Evolutionary conservation across 2,329 filamentous ascomycete species (phyloP), one percentile per base, ranked within the genome.

Genomic region (Teratosphaeria nubilosa): DNA sequence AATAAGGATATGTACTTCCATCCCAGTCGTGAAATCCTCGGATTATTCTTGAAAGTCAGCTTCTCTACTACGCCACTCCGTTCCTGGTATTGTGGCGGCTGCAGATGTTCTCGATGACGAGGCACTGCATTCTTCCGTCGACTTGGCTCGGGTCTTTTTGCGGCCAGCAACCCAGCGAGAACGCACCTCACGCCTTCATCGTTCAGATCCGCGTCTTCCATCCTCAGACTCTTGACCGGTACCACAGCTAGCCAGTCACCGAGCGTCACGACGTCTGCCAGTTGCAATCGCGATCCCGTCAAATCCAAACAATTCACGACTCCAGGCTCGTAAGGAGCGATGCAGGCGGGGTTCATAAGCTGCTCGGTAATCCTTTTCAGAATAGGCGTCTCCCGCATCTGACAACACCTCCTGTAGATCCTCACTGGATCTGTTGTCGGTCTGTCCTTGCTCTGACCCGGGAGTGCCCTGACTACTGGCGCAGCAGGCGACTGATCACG

Each of bases 201-300:
- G 1, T 82, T 89, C 41, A 99, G 75, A 5, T 90, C 88, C 60
- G 90, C 92, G 69, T 95, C 90, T 67, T 96, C 91, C 57, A 97
- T 75, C 6, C 95, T 79, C 0, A 99, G 75, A 67, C 95, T 90
- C 64, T 88, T 87, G 2, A 97, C 86, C 0, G 94, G 92, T 0
- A 97, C 92, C 6, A 99, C 85, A 5, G 94, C 92, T 48, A 99
- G 79, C 78, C 92, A 99, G 70, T 99, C 94, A 54, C 91, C 90
- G 1, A 99, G 79, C 0, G 94, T 96, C 55, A 91, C 75, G 27
- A 96, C 80, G 70, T 99, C 94, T 2, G 87, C 82, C 52, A 95
- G 75, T 59, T 92, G 87, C 75, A 99, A 81, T 70, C 86, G 86
- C 63, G 94, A 95, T 16, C 88, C 88, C 0, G 87, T 91, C 24